phyloP scores from a whole-genome alignment of 2,329 filamentous ascomycete species.

The Gremmenia infestans region DNA sequence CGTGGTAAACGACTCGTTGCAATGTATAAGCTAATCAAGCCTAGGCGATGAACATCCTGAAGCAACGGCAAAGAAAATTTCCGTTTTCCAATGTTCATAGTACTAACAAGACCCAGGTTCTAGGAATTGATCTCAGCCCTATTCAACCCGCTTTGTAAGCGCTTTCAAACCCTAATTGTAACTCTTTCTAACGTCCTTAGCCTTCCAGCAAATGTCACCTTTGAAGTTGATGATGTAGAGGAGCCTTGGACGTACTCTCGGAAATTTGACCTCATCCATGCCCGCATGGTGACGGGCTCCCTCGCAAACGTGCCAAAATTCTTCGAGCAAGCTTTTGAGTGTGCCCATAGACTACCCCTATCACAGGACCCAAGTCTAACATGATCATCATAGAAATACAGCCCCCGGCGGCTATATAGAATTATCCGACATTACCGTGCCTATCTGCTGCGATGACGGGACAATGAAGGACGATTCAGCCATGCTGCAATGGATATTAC shows the following conservation, averaged over 20 bases:
- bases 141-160: constrained; percentile 32
- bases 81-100: no score
- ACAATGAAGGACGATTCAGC: constrained; percentile 8
- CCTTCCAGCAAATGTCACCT: constrained; percentile 45
- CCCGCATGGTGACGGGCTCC: constrained; percentile 31
- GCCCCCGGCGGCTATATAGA: constrained; percentile 30
- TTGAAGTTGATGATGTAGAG: constrained; percentile 48
- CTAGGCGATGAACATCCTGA: constrained; percentile 22
- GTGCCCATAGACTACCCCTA: neutral
- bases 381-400: no score
- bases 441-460: constrained; percentile 33
- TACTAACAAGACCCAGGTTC: constrained; percentile 8
- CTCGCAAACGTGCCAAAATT: constrained; percentile 4
- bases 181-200: neutral
- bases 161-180: neutral
- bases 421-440: constrained; percentile 24
- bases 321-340: constrained; percentile 4
- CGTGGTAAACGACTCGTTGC: neutral
- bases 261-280: constrained; percentile 47
- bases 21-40: neutral
- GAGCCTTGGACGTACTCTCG: constrained; percentile 42
- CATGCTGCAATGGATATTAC: constrained; percentile 6
- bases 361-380: no score
- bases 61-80: neutral
- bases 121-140: constrained; percentile 26